Evolutionary conservation across 208 protist species (phyloP), one percentile per base, ranked within the genome.

Genomic region (Leishmania martiniquensis): DNA sequence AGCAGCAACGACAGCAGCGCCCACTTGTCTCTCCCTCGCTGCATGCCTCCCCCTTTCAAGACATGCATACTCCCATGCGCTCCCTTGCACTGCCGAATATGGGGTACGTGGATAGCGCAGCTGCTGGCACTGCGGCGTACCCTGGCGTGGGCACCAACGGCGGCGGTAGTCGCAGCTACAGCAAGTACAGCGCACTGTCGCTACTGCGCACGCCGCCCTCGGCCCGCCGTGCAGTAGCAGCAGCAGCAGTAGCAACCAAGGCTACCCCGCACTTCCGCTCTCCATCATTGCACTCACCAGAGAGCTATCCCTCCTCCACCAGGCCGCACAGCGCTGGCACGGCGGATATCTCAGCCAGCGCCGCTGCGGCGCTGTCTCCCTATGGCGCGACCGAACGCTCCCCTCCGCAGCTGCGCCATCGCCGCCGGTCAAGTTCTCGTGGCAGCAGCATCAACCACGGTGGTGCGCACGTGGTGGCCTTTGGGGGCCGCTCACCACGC

Each of bases 61-160:
- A 76, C 4, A 25, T 77, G 66, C 51, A 54, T 54, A 77, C 78
- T 25, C 72, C 72, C 4, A 54, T 82, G 63, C 78, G 78, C 39
- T 47, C 72, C 4, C 78, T 72, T 17, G 29, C 78, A n/a, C 55
- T 82, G 55, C 78, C 78, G 15, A 82, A 82, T 66, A 82, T 82
- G 78, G 78, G 78, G 34, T 57, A 74, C 52, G 52, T 57, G 32
- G 67, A 37, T 32, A 32, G 47, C 32, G 29, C 47, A 25, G 67
- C 67, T 29, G 39, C 10, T n/a, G 70, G 52, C 13, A 55, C 55
- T 4, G 71, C 13, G 1, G 72, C 74, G 25, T 65, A 29, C 49
- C 34, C 34, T 71, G 51, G 63, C 44, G 66, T 17, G 22, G 67
- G 67, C 67, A 12, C 17, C 32, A 55, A 34, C 17, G 66, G 66